phyloP scores from a whole-genome alignment of 164 flowering plant species.

The Kalanchoe fedtschenkoi region DNA sequence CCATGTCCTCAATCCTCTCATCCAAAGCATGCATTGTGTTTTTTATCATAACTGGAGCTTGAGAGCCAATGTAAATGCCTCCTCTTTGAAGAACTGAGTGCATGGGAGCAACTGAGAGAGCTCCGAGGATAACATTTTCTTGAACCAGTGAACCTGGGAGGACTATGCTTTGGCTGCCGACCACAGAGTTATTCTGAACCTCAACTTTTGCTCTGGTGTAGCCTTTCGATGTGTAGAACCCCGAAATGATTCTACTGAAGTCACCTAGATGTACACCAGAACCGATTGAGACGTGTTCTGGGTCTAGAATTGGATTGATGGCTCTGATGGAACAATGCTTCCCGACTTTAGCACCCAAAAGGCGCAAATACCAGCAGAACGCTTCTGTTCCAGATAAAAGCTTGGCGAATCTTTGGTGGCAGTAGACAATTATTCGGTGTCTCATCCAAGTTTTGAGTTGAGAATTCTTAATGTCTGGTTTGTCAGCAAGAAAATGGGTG shows the following conservation, averaged over 20 bases:
- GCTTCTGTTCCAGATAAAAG: slow-evolving; percentile 76
- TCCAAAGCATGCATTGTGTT: slow-evolving; percentile 53
- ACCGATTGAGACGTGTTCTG: slow-evolving; percentile 39
- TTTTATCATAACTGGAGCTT: slow-evolving; percentile 55
- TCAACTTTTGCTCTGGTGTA: slow-evolving; percentile 25
- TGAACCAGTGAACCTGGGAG: slow-evolving; percentile 54
- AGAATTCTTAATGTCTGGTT: slow-evolving; percentile 18
- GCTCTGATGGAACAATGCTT: slow-evolving; percentile 63
- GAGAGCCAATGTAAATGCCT: slow-evolving; percentile 60
- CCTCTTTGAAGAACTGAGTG: slow-evolving; percentile 53
- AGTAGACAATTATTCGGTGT: slow-evolving; percentile 35
- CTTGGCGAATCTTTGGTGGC: slow-evolving; percentile 55
- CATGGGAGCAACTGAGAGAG: slow-evolving; percentile 63
- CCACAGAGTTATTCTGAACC: slow-evolving; percentile 46
- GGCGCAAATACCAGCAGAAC: slow-evolving; percentile 52
- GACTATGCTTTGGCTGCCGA: slow-evolving; percentile 59
- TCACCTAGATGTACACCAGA: slow-evolving; percentile 68
- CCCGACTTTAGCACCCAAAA: slow-evolving; percentile 58
- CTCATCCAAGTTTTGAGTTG: slow-evolving; percentile 38
- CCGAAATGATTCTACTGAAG: slow-evolving; percentile 49
- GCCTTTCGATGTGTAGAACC: slow-evolving; percentile 41
- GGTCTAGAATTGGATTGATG: slow-evolving; percentile 54
- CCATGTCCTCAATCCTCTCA: slow-evolving; percentile 73
- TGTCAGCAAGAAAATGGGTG: slow-evolving; percentile 20
- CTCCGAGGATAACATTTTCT: slow-evolving; percentile 58